Evolutionary conservation across 1,284 basidiomycete genomes (phyloP).

Genomic region (Rhodotorula glutinis): DNA sequence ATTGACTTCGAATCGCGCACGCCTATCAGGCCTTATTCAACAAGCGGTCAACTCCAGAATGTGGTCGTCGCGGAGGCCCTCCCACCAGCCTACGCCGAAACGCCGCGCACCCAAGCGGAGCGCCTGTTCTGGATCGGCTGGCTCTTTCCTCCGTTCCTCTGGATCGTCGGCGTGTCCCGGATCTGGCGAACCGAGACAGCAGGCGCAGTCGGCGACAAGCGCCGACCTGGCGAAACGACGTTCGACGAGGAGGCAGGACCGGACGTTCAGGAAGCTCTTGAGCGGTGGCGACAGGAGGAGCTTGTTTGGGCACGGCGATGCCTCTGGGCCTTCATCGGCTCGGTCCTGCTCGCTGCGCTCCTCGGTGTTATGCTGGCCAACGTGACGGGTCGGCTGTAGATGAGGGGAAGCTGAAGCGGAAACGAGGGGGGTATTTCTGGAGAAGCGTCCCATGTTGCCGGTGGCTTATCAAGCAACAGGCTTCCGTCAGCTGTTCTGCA

Average conservation of each 20-base stretch:
- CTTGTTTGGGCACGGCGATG: constrained; percentile 27
- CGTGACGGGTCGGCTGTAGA: neutral
- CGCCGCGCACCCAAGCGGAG: constrained; percentile 19
- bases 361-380: constrained; percentile 3
- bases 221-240: neutral
- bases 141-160: constrained; percentile 10
- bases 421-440: no score
- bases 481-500: no score
- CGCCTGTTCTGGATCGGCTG: constrained; percentile 20
- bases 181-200: constrained; percentile 7
- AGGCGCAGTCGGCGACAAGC: neutral
- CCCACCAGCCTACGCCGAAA: constrained; percentile 13
- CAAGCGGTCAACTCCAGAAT: no score
- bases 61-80: neutral
- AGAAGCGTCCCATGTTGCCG: no score
- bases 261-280: constrained; percentile 1
- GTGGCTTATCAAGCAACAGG: no score
- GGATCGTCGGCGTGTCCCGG: constrained; percentile 10
- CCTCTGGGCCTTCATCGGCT: neutral
- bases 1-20: no score
- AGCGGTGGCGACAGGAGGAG: constrained; percentile 25
- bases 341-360: neutral
- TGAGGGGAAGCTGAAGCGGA: no score
- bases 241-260: neutral
- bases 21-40: no score